Base-by-base conservation (phyloP, 106 monocot genomes). In the Dendrobium huoshanense region DNA sequence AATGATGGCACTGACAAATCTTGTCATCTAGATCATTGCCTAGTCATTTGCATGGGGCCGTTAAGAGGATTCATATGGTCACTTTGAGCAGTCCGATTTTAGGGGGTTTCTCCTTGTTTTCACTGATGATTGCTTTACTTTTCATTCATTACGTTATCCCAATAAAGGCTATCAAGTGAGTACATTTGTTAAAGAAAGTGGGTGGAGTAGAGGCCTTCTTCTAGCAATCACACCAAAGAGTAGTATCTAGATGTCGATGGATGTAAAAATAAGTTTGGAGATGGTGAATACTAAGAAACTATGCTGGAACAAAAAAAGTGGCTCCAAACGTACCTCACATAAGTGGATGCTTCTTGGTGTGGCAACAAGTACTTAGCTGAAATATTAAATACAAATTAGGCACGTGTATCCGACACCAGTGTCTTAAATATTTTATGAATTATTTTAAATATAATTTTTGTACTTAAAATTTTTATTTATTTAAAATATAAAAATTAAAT, bases 31-130 rank as follows among this genome's bases (percentile, higher is more conserved):
- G 43, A 74, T 74, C 24, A 74, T 1, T 19, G 18, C 19, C 10
- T 20, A 1, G 81, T 94, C 94, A 61, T 77, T 92, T 47, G 83
- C 92, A 78, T 98, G 97, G 97, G 92, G 87, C 13, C 83, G 84
- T 22, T 89, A 76, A 78, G 87, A 79, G 15, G 89, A 97, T 84
- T 29, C 85, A n/a, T 98, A 90, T 58, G 27, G 47, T 77, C 83
- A 78, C 7, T 51, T 81, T 80, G 82, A 83, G 58, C 82, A 82
- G 37, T 85, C 87, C 67, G 67, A 29, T 83, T 98, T 89, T 84
- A 85, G 73, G 42, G 91, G 95, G 77, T 17, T 98, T 84, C 94
- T 98, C 51, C 20, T 92, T 75, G 85, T 88, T n/a, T 91, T 87
- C 13, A 54, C 75, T 80, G 82, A 81, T 73, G 47, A 87, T 85